Base-by-base conservation (phyloP, 2,329 filamentous ascomycete species). In the Akanthomyces lecanii region DNA sequence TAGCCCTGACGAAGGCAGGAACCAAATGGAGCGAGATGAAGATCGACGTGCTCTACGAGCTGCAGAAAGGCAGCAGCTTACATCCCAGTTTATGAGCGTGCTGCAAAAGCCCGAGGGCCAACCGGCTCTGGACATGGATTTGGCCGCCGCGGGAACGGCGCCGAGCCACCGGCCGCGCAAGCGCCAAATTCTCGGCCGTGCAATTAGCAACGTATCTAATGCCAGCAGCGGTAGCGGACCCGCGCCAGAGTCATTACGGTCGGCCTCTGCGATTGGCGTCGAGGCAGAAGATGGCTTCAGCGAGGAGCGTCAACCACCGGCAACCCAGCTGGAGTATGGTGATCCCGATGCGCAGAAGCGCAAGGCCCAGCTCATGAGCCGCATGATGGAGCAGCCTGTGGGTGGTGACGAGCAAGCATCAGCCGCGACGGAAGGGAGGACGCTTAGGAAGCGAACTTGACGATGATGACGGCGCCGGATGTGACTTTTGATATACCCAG, bases 141-240 rank as follows among this genome's bases (percentile, higher is more conserved):
- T 64, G 66, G 66, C 60, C 61, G 65, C 64, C 66, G 66, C 62
- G 61, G 59, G 36, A 66, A 65, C 56, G 63, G 64, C 50, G 65
- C 65, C 47, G 47, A 42, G 50, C 66, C n/a, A 62, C 58, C 66
- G 71, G 21, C 67, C 73, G 61, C 67, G 78, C 1, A 76, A 78
- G 58, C 80, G 82, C 12, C 77, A 80, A 61, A 81, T 87, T 62
- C 74, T 87, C 3, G 85, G 85, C 5, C 81, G 85, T 12, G 85
- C 83, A 3, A 73, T 82, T 33, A 86, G 83, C 73, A 86, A 86
- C 68, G 78, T 78, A 3, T 87, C 84, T 2, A 79, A 79, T 1
- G 76, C 76, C 5, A 84, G 82, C 60, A 81, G 74, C 59, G 76
- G 72, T 51, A 80, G 81, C 61, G 75, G 74, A 25, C 76, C 76